Percentiles rank a stretch among this genome's conserved stretches.
Conservation (phyloP, 768 basidiomycete genomes). For the Omphalotus guepiniiformis region DNA sequence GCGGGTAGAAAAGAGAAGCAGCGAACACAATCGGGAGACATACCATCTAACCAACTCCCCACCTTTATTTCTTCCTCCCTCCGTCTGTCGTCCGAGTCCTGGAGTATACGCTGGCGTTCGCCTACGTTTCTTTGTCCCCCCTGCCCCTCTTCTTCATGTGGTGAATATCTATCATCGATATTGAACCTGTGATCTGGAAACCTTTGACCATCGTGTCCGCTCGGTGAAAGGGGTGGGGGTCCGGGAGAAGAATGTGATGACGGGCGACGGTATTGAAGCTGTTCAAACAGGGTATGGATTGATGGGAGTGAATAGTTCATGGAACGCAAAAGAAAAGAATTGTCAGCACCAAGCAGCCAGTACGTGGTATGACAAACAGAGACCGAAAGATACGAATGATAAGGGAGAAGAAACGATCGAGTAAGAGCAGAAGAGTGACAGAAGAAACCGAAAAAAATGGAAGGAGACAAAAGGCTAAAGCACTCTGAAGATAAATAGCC, state of each 20-base stretch:
- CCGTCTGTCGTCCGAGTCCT: conserved; percentile 15
- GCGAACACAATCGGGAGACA: conserved; percentile 8
- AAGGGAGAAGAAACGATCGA: background rate
- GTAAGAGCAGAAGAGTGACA: conserved; percentile 1
- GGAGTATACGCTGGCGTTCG: too few species aligned
- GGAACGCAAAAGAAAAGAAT: too few species aligned
- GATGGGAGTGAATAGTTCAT: background rate
- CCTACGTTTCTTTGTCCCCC: too few species aligned
- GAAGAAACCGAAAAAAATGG: too few species aligned
- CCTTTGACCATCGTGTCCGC: too few species aligned
- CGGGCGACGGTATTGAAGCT: conserved; percentile 49
- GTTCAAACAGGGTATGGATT: background rate
- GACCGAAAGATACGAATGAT: background rate
- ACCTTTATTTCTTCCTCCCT: conserved; percentile 23
- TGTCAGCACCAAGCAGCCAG: background rate
- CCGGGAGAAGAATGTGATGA: conserved; percentile 17
- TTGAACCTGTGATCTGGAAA: too few species aligned
- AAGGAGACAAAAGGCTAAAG: conserved; percentile 5
- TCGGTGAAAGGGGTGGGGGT: conserved; percentile 12
- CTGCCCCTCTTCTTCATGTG: too few species aligned
- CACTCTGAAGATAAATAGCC: too few species aligned
- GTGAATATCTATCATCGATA: too few species aligned
- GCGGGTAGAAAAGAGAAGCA: background rate
- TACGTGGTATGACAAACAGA: background rate
- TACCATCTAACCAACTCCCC: conserved; percentile 38